phyloP scores from a whole-genome alignment of 208 protist genomes.

The Wallacemonas rigidus region DNA sequence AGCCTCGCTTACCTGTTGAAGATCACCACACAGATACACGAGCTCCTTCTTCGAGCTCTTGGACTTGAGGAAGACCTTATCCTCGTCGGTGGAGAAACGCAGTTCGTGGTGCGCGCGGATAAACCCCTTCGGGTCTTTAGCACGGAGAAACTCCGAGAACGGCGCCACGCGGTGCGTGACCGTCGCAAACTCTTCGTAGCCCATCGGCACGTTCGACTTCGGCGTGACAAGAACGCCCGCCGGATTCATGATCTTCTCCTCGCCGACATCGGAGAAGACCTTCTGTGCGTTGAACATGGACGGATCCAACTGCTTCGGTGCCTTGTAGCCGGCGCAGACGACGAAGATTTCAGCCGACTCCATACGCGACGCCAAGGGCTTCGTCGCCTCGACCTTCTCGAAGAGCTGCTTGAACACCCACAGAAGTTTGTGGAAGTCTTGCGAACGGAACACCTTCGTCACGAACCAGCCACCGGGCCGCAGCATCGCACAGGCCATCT shows the following conservation, averaged over 20 bases:
- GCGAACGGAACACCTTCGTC: constrained; percentile 99
- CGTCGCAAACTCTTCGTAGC: constrained; percentile 93
- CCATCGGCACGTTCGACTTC: constrained; percentile 74
- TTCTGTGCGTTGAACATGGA: constrained; percentile 95
- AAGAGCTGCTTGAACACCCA: constrained; percentile 99
- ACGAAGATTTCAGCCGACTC: constrained; percentile 99
- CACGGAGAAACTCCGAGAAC: constrained; percentile 92
- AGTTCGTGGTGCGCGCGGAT: constrained; percentile 90
- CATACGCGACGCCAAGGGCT: constrained; percentile 97
- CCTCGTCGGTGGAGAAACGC: constrained; percentile 83
- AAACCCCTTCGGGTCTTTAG: constrained; percentile 88
- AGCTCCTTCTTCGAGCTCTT: constrained; percentile 93
- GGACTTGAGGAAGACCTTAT: constrained; percentile 74
- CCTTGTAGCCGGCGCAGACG: constrained; percentile 96
- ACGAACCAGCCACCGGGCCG: constrained; percentile 95
- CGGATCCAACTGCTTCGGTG: constrained; percentile 96
- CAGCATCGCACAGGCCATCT: constrained; percentile 97
- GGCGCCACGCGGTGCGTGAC: constrained; percentile 69
- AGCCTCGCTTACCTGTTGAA: constrained; percentile 94
- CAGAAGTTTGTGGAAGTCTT: constrained; percentile 98
- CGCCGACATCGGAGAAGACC: constrained; percentile 95
- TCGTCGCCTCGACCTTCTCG: constrained; percentile 98
- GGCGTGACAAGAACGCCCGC: constrained; percentile 71
- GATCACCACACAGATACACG: constrained; percentile 88
- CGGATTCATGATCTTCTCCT: constrained; percentile 83